These are phyloP conservation scores for Medicago ruthenica DNA, from an alignment of 306 rosid genomes.

Conservation along the genomic window DNA sequence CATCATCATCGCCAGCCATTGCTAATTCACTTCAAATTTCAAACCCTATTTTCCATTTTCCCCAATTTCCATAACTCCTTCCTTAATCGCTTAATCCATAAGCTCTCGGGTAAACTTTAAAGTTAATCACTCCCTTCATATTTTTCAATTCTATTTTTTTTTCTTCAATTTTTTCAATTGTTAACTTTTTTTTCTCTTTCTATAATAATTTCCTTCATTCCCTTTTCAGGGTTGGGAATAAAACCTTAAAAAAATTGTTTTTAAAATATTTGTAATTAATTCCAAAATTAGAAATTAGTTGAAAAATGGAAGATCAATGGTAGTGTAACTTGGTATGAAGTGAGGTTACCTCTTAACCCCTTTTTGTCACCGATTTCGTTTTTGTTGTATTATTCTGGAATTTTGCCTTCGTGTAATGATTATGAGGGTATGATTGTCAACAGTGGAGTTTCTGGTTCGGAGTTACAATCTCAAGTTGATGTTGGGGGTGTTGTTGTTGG, in stretches of 20 bases:
- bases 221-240: conserved; percentile 10
- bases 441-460: conserved; percentile 42
- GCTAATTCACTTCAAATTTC: conserved; percentile 17
- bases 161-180: not conserved
- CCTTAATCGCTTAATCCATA: conserved; percentile 7
- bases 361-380: conserved; percentile 70
- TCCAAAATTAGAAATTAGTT: conserved; percentile 17
- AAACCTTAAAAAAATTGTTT: not conserved
- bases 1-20: conserved; percentile 20
- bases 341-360: conserved; percentile 60
- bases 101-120: conserved; percentile 19
- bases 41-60: conserved; percentile 13
- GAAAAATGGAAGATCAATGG: conserved; percentile 17
- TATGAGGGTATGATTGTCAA: conserved; percentile 48
- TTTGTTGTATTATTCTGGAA: conserved; percentile 74
- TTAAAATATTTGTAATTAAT: conserved; percentile 13
- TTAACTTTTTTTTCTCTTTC: conserved; percentile 7
- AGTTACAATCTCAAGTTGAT: conserved; percentile 46
- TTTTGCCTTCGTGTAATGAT: conserved; percentile 53
- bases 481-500: conserved; percentile 3
- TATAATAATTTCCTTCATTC: not conserved
- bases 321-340: conserved; percentile 46
- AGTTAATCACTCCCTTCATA: not conserved
- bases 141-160: conserved; percentile 3
- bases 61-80: not conserved